Conservation (phyloP, 1,284 basidiomycete genomes). For the Lignosus rhinocerotis region DNA sequence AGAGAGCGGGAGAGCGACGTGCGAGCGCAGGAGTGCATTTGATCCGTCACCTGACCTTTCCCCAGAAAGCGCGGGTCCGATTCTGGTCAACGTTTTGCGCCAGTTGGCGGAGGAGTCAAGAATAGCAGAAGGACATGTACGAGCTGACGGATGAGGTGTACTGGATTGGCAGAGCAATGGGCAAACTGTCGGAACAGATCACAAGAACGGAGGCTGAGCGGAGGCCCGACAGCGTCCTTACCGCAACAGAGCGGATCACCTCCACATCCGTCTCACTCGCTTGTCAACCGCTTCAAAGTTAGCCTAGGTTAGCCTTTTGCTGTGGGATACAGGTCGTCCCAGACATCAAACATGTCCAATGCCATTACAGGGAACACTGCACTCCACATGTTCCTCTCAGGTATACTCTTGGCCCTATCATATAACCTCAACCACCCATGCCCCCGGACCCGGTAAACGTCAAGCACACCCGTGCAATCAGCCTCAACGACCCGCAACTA, state of each 20-base stretch:
- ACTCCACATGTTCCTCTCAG: not conserved
- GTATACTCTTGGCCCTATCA: not conserved
- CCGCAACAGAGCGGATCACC: slow-evolving; percentile 5
- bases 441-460: not conserved
- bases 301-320: not conserved
- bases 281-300: not conserved
- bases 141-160: not conserved
- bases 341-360: not conserved
- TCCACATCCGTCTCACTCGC: not conserved
- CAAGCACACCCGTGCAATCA: not conserved
- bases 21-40: slow-evolving; percentile 22
- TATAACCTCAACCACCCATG: not conserved
- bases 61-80: not conserved
- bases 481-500: slow-evolving; percentile 45
- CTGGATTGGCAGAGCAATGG: no score
- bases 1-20: not conserved
- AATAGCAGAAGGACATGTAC: not conserved
- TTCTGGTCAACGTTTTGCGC: no score
- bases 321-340: not conserved
- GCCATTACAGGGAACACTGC: slow-evolving; percentile 2
- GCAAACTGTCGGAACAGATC: not conserved
- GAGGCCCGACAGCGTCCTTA: slow-evolving; percentile 5
- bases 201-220: slow-evolving; percentile 9
- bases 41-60: slow-evolving; percentile 27
- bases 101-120: not conserved